Conservation (phyloP, 495 filamentous ascomycete species). For the Trichoderma asperelloides region DNA sequence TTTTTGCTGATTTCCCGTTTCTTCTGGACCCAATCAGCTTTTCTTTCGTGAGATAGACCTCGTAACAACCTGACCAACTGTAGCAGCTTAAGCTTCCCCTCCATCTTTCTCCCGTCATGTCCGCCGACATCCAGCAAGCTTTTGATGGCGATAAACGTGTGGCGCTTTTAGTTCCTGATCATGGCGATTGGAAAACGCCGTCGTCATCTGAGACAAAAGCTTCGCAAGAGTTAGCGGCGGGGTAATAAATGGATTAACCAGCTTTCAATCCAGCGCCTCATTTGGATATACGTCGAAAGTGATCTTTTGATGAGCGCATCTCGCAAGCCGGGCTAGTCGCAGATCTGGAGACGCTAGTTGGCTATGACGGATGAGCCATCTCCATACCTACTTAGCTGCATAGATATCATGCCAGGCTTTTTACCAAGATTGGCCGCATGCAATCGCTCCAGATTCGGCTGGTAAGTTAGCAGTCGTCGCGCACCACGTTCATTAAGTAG, state of each 20-base stretch:
- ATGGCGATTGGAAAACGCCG: neutral
- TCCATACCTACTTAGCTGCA: neutral
- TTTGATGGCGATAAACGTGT: neutral
- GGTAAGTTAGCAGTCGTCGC: neutral
- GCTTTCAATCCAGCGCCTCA: neutral
- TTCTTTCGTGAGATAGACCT: neutral
- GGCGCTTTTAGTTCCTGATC: neutral
- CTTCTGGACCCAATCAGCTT: neutral
- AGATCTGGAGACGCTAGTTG: conserved; percentile 1
- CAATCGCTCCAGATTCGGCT: neutral
- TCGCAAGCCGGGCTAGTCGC: neutral
- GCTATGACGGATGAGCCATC: neutral
- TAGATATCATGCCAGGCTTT: neutral
- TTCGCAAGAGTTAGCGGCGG: conserved; percentile 6
- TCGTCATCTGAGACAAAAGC: conserved; percentile 2
- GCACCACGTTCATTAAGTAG: neutral
- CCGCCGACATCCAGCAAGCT: neutral
- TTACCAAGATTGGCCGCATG: neutral
- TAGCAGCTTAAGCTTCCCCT: neutral
- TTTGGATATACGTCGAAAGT: neutral
- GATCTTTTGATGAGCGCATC: neutral
- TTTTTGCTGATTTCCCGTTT: neutral
- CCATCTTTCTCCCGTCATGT: neutral
- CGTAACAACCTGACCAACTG: neutral
- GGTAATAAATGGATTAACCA: neutral